Percentiles rank a stretch among this genome's conserved stretches.
These are phyloP conservation scores for Arthrobotrys musiformis DNA, from an alignment of 2,329 filamentous ascomycete species.

Conservation along the genomic window DNA sequence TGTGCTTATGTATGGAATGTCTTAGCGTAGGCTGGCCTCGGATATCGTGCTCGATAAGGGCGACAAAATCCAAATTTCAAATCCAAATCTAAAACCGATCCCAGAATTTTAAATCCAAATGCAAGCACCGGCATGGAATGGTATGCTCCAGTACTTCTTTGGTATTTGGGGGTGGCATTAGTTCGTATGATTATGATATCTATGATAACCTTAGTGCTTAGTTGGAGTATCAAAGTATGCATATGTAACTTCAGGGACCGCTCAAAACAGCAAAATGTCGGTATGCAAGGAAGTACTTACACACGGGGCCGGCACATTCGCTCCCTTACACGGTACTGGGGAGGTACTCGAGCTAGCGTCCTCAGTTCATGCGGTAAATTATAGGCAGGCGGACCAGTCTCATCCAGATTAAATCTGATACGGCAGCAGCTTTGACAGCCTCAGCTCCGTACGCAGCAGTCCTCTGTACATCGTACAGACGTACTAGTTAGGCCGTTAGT, in stretches of 20 bases:
- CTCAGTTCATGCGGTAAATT: slow-evolving; percentile 18
- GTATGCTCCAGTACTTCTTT: background rate
- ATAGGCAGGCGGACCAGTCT: slow-evolving; percentile 22
- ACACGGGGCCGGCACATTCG: slow-evolving; percentile 3
- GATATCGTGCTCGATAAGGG: slow-evolving; percentile 17
- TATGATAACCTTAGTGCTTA: too few relatives aligned
- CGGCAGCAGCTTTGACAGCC: slow-evolving; percentile 38
- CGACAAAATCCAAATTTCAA: slow-evolving; percentile 14
- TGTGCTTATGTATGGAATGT: slow-evolving; percentile 16
- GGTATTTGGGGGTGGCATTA: too few relatives aligned
- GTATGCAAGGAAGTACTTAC: background rate
- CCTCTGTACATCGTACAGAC: background rate
- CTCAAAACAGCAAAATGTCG: background rate
- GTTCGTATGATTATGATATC: background rate
- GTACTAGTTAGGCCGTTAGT: background rate
- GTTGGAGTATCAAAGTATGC: too few relatives aligned
- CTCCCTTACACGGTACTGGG: too few relatives aligned
- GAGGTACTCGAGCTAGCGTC: slow-evolving; percentile 6
- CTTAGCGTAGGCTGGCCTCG: slow-evolving; percentile 12
- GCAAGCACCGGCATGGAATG: background rate
- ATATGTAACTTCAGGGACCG: slow-evolving; percentile 1
- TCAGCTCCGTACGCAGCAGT: slow-evolving; percentile 22
- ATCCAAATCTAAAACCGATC: background rate
- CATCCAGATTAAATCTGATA: slow-evolving; percentile 53
- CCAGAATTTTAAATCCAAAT: background rate